These are phyloP conservation scores for Exophiala spinifera DNA, from an alignment of 2,329 filamentous ascomycete genomes.

Conservation along the genomic window DNA sequence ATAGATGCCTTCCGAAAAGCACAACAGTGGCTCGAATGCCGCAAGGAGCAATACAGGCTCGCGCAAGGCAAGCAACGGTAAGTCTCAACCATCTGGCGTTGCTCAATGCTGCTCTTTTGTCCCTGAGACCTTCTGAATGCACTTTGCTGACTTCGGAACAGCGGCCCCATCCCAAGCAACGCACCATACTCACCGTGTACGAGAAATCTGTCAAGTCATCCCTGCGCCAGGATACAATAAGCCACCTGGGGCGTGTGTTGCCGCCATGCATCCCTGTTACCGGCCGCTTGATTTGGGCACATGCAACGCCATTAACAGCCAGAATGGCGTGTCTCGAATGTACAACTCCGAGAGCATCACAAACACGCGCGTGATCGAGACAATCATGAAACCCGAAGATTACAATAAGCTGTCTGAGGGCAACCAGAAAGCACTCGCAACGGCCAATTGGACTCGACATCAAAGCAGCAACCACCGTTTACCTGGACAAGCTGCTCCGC, in stretches of 20 bases:
- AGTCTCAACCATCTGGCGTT: too few relatives aligned
- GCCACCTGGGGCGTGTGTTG: too few relatives aligned
- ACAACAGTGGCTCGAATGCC: neutral
- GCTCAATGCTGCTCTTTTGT: too few relatives aligned
- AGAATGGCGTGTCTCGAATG: slow-evolving; percentile 4
- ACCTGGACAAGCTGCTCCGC: slow-evolving; percentile 6
- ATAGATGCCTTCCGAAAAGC: slow-evolving; percentile 11
- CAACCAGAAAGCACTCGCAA: slow-evolving; percentile 6
- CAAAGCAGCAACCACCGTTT: neutral
- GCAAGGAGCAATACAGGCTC: too few relatives aligned
- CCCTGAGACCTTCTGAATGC: too few relatives aligned
- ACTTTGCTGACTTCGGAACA: neutral
- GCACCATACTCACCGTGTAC: too few relatives aligned
- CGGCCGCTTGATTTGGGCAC: too few relatives aligned
- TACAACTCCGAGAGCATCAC: slow-evolving; percentile 10
- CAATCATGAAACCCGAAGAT: slow-evolving; percentile 12
- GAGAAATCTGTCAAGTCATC: too few relatives aligned
- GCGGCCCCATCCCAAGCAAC: neutral
- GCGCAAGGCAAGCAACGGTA: too few relatives aligned
- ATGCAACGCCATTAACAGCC: neutral
- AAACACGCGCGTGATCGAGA: slow-evolving; percentile 12
- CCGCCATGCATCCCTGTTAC: too few relatives aligned
- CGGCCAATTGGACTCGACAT: neutral
- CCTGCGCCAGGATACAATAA: too few relatives aligned
- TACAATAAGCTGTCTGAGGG: slow-evolving; percentile 7